Percentiles rank a stretch among this genome's conserved stretches.
phyloP scores from a whole-genome alignment of 176 grass and related monocot species.

The Phragmites australis region DNA sequence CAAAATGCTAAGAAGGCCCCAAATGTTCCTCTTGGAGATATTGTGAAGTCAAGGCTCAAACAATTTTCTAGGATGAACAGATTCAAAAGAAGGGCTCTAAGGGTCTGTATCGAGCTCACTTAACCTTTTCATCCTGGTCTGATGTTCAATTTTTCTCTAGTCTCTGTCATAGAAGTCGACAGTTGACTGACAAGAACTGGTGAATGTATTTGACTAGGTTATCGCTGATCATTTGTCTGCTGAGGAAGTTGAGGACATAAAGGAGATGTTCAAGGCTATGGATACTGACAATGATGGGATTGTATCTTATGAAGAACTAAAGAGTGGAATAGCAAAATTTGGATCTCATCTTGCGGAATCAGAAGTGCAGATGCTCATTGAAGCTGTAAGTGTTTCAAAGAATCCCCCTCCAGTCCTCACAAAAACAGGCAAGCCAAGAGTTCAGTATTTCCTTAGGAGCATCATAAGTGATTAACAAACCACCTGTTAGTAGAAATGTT shows the following conservation, averaged over 20 bases:
- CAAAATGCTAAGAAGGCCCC: conserved; percentile 99
- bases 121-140: conserved; percentile 19
- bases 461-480: background rate
- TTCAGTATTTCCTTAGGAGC: background rate
- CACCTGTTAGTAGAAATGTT: background rate
- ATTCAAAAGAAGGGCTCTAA: conserved; percentile 98
- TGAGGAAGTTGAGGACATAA: conserved; percentile 98
- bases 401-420: background rate
- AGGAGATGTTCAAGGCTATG: conserved; percentile 99
- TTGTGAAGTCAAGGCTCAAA: conserved; percentile 98
- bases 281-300: conserved; percentile 95
- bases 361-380: conserved; percentile 97
- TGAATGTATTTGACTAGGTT: conserved; percentile 52
- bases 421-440: background rate
- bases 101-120: conserved; percentile 45
- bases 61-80: conserved; percentile 99
- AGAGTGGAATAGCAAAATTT: conserved; percentile 82
- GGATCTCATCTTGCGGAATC: conserved; percentile 94
- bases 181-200: conserved; percentile 26
- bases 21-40: conserved; percentile 99
- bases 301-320: conserved; percentile 93
- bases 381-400: conserved; percentile 76
- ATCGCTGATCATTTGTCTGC: conserved; percentile 98
- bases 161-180: conserved; percentile 3
- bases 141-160: conserved; percentile 5